Evolutionary conservation across 2,329 filamentous ascomycete species (phyloP).

Genomic region (Claviceps arundinis): DNA sequence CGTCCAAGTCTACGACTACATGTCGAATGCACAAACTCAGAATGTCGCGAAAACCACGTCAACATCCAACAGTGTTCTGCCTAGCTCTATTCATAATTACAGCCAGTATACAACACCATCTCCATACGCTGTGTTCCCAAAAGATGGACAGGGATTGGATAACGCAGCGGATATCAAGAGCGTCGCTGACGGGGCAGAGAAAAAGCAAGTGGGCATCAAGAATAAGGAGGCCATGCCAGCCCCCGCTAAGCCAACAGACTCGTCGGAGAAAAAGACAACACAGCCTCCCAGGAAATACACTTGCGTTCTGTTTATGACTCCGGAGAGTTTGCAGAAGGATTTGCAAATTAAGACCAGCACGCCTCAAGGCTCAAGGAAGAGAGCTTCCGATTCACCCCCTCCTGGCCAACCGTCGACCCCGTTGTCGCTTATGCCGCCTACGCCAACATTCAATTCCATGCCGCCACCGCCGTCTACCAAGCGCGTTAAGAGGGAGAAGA

Average conservation of each 20-base stretch:
- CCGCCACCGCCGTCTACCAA: constrained; percentile 52
- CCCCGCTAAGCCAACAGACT: constrained; percentile 32
- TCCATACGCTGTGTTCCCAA: constrained; percentile 64
- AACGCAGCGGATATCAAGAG: constrained; percentile 22
- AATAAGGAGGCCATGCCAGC: constrained; percentile 48
- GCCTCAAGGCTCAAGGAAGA: constrained; percentile 35
- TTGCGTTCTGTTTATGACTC: constrained; percentile 73
- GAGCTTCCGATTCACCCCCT: constrained; percentile 20
- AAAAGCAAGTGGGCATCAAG: constrained; percentile 20
- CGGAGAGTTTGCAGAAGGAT: constrained; percentile 61
- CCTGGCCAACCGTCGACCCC: constrained; percentile 56
- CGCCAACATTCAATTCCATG: constrained; percentile 47
- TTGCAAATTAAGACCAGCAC: constrained; percentile 64
- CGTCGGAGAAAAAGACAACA: constrained; percentile 17
- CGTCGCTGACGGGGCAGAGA: constrained; percentile 15
- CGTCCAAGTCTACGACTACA: constrained; percentile 85
- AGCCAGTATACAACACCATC: constrained; percentile 86
- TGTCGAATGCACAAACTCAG: constrained; percentile 47
- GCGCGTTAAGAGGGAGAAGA: constrained; percentile 55
- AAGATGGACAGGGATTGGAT: constrained; percentile 32
- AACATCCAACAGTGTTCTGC: constrained; percentile 46
- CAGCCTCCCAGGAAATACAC: constrained; percentile 57
- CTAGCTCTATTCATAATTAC: constrained; percentile 85
- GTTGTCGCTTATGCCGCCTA: constrained; percentile 43
- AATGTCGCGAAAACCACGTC: constrained; percentile 37